Evolutionary conservation across 805 yeast genomes (phyloP).

Genomic region (Lipomyces orientalis): DNA sequence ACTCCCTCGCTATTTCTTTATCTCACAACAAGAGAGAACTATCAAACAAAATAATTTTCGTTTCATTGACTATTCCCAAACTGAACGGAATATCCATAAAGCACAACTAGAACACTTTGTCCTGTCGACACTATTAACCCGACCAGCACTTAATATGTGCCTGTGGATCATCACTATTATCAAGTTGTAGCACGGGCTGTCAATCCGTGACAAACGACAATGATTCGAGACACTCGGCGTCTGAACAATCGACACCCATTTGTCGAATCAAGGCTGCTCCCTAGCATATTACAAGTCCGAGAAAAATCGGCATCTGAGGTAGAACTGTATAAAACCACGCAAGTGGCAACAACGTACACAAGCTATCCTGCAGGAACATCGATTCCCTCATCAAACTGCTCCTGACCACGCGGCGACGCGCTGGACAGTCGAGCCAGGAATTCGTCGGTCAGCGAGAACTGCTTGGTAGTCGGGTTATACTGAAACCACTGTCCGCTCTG

Average conservation of each 20-base stretch:
- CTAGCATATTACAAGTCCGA: background rate
- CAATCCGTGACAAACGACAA: background rate
- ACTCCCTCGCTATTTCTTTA: background rate
- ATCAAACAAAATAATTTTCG: background rate
- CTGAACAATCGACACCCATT: background rate
- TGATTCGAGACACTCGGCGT: background rate
- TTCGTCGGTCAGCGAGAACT: slow-evolving; percentile 7
- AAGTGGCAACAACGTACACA: background rate
- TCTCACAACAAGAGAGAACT: background rate
- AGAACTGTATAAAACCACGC: background rate
- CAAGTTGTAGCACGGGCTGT: background rate
- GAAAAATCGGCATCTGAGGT: background rate
- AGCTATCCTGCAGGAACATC: slow-evolving; percentile 1
- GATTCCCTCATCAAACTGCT: background rate
- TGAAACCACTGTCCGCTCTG: slow-evolving; percentile 15
- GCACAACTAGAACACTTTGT: background rate
- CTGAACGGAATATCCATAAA: background rate
- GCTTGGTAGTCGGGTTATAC: slow-evolving; percentile 12
- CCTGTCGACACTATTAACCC: background rate
- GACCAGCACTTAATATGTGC: background rate
- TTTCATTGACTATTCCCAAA: background rate
- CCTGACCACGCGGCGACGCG: background rate
- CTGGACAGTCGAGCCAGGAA: slow-evolving; percentile 1
- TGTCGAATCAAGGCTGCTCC: background rate
- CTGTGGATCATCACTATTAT: background rate